Base-by-base conservation (phyloP, 2,329 filamentous ascomycete species). In the Huntiella decipiens region DNA sequence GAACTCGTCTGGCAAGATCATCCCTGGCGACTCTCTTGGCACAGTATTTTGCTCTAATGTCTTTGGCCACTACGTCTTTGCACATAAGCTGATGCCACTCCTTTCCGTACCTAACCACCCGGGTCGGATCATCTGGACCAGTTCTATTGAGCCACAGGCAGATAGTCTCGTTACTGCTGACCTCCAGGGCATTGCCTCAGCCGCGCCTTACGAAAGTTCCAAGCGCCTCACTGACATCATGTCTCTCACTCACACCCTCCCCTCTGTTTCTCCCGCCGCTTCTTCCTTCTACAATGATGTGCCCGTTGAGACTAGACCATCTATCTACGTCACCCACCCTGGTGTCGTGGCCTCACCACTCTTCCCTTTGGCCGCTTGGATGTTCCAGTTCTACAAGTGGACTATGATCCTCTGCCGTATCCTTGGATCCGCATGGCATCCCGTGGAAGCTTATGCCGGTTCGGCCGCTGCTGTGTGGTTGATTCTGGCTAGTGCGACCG, bases 61-160 rank as follows among this genome's bases (percentile, higher is more conserved):
- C 28, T 96, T 98, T 57, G 91, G 91, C 0, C 91, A 98, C 63
- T 96, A 98, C 59, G 64, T 95, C 56, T 74, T 98, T 17, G 74
- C 75, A 12, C 87, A 94, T 59, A 76, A 79, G 56, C 70, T 96
- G 8, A 70, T 81, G 53, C 80, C 84, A 0, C 66, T 95, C 8
- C 70, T 98, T 54, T 63, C 66, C 54, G 65, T 74, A 43, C 57
- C 56, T 12, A 56, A 61, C 12, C 47, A 61, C 1, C 64, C 66
- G 0, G 82, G 77, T 6, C 75, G 85, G 43, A 71, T 98, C 44
- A 72, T 96, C 52, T 96, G 88, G 87, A 76, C 86, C 7, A 82
- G 80, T 51, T 92, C 82, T 55, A 64, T 95, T 42, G 87, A 94
- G 56, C 77, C 80, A 11, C 57, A 62, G 37, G 54, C 53, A 50